phyloP scores from a whole-genome alignment of 2,329 filamentous ascomycete genomes.

The Setomelanomma holmii region DNA sequence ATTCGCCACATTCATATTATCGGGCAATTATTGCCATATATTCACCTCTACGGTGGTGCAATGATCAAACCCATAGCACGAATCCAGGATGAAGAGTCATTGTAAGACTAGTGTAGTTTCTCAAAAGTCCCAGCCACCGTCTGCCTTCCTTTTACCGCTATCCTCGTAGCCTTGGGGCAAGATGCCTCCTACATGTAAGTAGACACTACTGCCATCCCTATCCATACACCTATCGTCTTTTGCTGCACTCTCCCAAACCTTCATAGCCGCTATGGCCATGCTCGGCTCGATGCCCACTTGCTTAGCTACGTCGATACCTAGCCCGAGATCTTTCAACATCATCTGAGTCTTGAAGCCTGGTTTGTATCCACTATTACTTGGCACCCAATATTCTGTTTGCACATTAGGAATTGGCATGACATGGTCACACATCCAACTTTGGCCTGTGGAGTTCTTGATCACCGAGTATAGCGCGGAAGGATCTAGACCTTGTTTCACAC shows the following conservation, averaged over 20 bases:
- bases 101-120: no score
- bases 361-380: conserved; percentile 42
- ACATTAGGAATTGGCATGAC: conserved; percentile 44
- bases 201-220: conserved; percentile 40
- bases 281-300: conserved; percentile 31
- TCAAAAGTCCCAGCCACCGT: conserved; percentile 35
- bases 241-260: conserved; percentile 34
- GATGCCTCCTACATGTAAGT: conserved; percentile 38
- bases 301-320: conserved; percentile 37
- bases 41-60: no score
- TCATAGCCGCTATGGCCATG: conserved; percentile 40
- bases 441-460: conserved; percentile 39
- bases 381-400: conserved; percentile 35
- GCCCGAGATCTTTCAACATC: conserved; percentile 43
- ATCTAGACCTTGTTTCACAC: conserved; percentile 39
- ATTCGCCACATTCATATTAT: no score
- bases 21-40: no score
- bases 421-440: conserved; percentile 46
- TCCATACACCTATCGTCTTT: conserved; percentile 32
- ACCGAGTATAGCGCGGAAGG: conserved; percentile 34
- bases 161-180: conserved; percentile 37
- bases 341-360: conserved; percentile 46
- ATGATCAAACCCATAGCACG: no score
- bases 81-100: no score
- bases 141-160: conserved; percentile 26